These are phyloP conservation scores for Lentinula aciculospora DNA, from an alignment of 768 basidiomycete genomes.

Conservation along the genomic window DNA sequence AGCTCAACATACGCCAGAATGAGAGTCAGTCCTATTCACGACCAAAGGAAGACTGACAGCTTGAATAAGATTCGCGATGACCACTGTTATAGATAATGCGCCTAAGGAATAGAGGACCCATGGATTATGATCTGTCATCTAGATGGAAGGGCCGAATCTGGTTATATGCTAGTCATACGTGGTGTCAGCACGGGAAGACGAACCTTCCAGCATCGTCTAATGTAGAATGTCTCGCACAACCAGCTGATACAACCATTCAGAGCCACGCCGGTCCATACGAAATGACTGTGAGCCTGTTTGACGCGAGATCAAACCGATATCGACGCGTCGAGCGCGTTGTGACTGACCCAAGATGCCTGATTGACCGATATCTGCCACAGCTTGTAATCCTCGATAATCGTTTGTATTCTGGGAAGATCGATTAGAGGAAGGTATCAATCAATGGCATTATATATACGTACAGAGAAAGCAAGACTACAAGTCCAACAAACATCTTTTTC, in stretches of 20 bases:
- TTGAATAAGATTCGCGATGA: constrained; percentile 31
- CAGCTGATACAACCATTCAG: constrained; percentile 41
- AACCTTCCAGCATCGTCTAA: constrained; percentile 49
- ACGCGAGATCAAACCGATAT: background rate
- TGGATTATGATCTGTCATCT: constrained; percentile 35
- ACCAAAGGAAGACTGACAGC: background rate
- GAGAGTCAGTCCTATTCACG: background rate
- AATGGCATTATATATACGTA: constrained; percentile 17
- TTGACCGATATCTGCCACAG: constrained; percentile 31
- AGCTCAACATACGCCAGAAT: background rate
- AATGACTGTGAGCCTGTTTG: constrained; percentile 29
- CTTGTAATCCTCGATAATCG: constrained; percentile 35
- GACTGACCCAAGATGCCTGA: constrained; percentile 28
- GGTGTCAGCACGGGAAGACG: background rate
- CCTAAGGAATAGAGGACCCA: constrained; percentile 31
- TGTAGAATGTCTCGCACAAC: constrained; percentile 43
- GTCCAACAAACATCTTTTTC: constrained; percentile 34
- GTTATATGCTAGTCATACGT: background rate
- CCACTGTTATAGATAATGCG: constrained; percentile 24
- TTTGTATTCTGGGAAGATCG: constrained; percentile 26
- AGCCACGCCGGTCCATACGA: constrained; percentile 42
- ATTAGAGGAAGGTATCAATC: background rate
- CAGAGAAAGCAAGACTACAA: constrained; percentile 36
- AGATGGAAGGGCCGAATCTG: background rate
- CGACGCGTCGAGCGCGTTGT: background rate